Conservation (phyloP, 2,329 filamentous ascomycete species). For the Cladorrhinum sp. region DNA sequence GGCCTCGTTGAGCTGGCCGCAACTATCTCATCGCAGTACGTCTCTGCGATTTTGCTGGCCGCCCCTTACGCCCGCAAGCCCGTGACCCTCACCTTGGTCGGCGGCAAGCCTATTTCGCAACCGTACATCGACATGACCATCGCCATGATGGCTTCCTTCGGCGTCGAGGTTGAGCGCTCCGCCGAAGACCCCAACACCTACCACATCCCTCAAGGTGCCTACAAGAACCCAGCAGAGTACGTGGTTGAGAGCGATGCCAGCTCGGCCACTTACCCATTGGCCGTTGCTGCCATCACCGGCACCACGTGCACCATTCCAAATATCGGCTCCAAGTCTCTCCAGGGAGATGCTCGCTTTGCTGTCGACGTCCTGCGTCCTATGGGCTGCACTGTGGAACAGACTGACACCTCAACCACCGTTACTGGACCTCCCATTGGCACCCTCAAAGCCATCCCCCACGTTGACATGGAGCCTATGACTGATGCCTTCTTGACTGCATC, state of each 20-base stretch:
- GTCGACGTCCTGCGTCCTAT: constrained; percentile 86
- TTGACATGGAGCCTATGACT: constrained; percentile 99
- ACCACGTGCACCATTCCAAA: constrained; percentile 96
- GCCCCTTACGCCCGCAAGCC: constrained; percentile 94
- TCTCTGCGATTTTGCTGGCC: constrained; percentile 94
- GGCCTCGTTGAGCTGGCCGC: constrained; percentile 89
- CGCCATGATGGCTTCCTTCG: constrained; percentile 93
- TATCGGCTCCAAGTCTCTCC: constrained; percentile 86
- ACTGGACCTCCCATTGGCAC: constrained; percentile 76
- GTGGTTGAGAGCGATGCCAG: constrained; percentile 95
- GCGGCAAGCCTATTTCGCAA: constrained; percentile 96
- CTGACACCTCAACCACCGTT: constrained; percentile 82
- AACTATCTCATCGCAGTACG: constrained; percentile 98
- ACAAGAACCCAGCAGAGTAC: constrained; percentile 82
- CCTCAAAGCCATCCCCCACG: constrained; percentile 71
- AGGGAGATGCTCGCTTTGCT: constrained; percentile 93
- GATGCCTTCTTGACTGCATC: constrained; percentile 96
- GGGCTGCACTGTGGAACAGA: constrained; percentile 89
- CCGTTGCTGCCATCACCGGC: constrained; percentile 91
- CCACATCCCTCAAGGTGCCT: constrained; percentile 81
- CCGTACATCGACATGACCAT: constrained; percentile 99
- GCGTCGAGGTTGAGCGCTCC: constrained; percentile 75
- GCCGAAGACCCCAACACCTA: constrained; percentile 83
- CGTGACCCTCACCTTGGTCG: constrained; percentile 83
- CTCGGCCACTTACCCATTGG: constrained; percentile 92